phyloP scores from a whole-genome alignment of 1,139 yeast species.

The Suhomyces ambrosiae region DNA sequence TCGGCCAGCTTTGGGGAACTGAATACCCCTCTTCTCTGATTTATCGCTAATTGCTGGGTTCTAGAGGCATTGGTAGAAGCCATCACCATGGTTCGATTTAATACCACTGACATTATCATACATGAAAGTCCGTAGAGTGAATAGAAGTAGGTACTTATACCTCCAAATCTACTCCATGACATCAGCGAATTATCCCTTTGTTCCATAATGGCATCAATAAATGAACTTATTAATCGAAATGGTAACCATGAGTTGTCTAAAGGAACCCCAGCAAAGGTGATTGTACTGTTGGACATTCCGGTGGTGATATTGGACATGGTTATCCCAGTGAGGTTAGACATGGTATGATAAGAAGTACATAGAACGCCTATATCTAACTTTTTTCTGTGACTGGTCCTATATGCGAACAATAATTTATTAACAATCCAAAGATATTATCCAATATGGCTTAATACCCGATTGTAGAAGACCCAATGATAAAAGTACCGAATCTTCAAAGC shows the following conservation, averaged over 20 bases:
- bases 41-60: conserved; percentile 20
- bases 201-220: conserved; percentile 27
- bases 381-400: not conserved
- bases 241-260: conserved; percentile 6
- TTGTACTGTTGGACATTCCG: not conserved
- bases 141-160: conserved; percentile 34
- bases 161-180: conserved; percentile 21
- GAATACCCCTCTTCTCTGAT: conserved; percentile 12
- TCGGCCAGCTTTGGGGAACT: conserved; percentile 21
- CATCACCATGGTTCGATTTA: conserved; percentile 67
- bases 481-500: too few relatives aligned
- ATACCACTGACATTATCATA: conserved; percentile 62
- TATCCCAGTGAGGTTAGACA: too few relatives aligned
- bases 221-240: conserved; percentile 18
- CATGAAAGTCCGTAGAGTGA: conserved; percentile 45
- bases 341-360: not conserved
- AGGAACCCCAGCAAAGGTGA: not conserved
- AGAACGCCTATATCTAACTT: not conserved
- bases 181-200: conserved; percentile 21
- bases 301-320: conserved; percentile 1
- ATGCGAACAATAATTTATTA: too few relatives aligned
- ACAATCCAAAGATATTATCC: too few relatives aligned
- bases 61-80: conserved; percentile 56
- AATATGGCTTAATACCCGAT: too few relatives aligned
- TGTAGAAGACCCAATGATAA: too few relatives aligned